These are phyloP conservation scores for Hyaloscypha variabilis DNA, from an alignment of 495 filamentous ascomycete species.

Conservation along the genomic window DNA sequence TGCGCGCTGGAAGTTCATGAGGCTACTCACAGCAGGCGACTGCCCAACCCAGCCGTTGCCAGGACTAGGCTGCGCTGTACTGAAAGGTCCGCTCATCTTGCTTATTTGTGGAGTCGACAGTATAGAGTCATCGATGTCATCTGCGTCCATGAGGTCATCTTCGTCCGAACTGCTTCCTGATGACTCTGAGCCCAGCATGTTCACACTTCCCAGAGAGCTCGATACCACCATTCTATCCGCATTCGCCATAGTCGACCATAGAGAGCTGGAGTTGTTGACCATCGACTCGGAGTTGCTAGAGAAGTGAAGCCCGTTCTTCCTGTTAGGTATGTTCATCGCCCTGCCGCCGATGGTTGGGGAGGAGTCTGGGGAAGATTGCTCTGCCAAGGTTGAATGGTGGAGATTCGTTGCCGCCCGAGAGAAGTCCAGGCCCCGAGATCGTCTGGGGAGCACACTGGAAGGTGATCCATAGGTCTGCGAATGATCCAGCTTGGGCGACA, in stretches of 20 bases:
- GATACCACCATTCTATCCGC: slow-evolving; percentile 74
- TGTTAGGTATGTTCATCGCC: slow-evolving; percentile 73
- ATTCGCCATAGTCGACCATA: slow-evolving; percentile 37
- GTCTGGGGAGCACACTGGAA: slow-evolving; percentile 80
- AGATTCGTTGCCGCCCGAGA: slow-evolving; percentile 93
- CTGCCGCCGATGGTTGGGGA: slow-evolving; percentile 84
- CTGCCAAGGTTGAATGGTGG: slow-evolving; percentile 92
- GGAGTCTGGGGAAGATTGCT: slow-evolving; percentile 89
- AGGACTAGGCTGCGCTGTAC: slow-evolving; percentile 43
- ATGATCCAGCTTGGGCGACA: slow-evolving; percentile 84
- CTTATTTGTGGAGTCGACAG: slow-evolving; percentile 68
- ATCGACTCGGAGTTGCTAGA: slow-evolving; percentile 38
- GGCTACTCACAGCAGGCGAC: slow-evolving; percentile 69
- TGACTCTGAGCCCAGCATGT: slow-evolving; percentile 79
- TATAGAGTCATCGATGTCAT: slow-evolving; percentile 79
- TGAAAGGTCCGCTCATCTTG: slow-evolving; percentile 44
- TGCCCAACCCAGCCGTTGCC: slow-evolving; percentile 61
- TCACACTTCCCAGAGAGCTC: slow-evolving; percentile 84
- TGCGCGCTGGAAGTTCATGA: slow-evolving; percentile 76
- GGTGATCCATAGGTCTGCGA: slow-evolving; percentile 82
- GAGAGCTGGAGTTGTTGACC: slow-evolving; percentile 42
- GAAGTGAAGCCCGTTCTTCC: slow-evolving; percentile 40
- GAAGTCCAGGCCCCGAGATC: slow-evolving; percentile 87
- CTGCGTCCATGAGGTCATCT: slow-evolving; percentile 75
- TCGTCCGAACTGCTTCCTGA: slow-evolving; percentile 73